Evolutionary conservation across 305 asterid species (phyloP), one percentile per base, ranked within the genome.

Genomic region (Ruellia speciosa): DNA sequence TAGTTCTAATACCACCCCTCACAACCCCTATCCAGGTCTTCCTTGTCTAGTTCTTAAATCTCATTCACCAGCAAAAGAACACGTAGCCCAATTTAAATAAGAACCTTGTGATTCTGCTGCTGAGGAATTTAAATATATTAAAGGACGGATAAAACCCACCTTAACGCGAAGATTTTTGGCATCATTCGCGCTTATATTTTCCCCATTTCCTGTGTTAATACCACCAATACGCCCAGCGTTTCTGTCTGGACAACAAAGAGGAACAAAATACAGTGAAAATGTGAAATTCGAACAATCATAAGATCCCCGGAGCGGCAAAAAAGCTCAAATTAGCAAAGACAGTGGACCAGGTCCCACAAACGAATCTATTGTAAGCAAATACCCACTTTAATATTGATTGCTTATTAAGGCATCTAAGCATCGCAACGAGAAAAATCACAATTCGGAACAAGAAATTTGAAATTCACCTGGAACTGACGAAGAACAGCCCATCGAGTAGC

Each of bases 161-260:
- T 59, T 59, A 49, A 59, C 64, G 31, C 64, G 64, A 59, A 59
- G 55, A 33, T 59, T 59, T 59, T 59, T 59, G 47, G 64, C 15
- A 49, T 59, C 64, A 59, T 31, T 49, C 64, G 14, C 18, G 19
- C 4, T 13, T 16, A 46, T 56, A 49, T 49, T 59, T 31, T 59
- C 64, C 19, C 16, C 14, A 43, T 43, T 43, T 6, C 12, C 41
- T 7, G 52, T 52, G 50, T 47, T 59, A 15, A 48, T 11, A 31
- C 56, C 55, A 33, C 43, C 55, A 3, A 17, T 20, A 24, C 34
- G 54, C 54, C 64, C 64, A 59, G 16, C 18, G 31, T 33, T 59
- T 59, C 34, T 59, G 48, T 31, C 64, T 59, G 28, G 18, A 24
- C 45, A 9, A 15, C 10, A 24, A 47, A n/a, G 19, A 6, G 14